Base-by-base conservation (phyloP, 2,329 filamentous ascomycete species). In the Arthroderma sp. region DNA sequence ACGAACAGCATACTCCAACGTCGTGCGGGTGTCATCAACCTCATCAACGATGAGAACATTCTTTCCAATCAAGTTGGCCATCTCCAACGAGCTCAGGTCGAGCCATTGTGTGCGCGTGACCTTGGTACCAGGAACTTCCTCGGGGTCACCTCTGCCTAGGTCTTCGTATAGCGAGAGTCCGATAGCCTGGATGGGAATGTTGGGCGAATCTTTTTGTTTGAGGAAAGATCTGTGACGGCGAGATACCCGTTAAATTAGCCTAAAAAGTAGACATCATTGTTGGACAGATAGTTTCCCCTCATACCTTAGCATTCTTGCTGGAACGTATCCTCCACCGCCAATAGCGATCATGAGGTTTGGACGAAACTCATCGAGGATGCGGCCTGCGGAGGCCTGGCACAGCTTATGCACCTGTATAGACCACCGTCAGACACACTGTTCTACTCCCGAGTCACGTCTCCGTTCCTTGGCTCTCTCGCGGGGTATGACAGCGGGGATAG, bases 151-250 rank as follows among this genome's bases (percentile, higher is more conserved):
- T 61, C 79, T 78, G 60, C 77, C 77, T 52, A 97, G 85, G 62
- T 84, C 80, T 77, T 98, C 93, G 79, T 98, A 98, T 57, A 98
- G 85, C 21, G 91, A 97, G 63, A 98, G 86, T 53, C 93, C 93
- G 72, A 98, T 98, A 63, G 93, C 93, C 80, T 98, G 93, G 74
- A 98, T 98, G 64, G 93, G 91, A 68, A 98, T 98, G 78, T 98
- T 98, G 74, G 90, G 84, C 61, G 79, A 81, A 65, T 87, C 88
- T 60, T 88, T 80, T 70, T 84, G 82, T 80, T 95, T 96, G 73
- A 98, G 87, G 80, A 98, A 98, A 19, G 93, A 97, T 62, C 77
- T 76, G 65, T 67, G 51, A 43, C 37, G 43, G n/a, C 21, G 21
- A 6, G 11, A 17, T 8, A 31, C 28, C 21, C 1, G n/a, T 23